Conservation (phyloP, 1,284 basidiomycete genomes). For the Microbotryum scabiosae region DNA sequence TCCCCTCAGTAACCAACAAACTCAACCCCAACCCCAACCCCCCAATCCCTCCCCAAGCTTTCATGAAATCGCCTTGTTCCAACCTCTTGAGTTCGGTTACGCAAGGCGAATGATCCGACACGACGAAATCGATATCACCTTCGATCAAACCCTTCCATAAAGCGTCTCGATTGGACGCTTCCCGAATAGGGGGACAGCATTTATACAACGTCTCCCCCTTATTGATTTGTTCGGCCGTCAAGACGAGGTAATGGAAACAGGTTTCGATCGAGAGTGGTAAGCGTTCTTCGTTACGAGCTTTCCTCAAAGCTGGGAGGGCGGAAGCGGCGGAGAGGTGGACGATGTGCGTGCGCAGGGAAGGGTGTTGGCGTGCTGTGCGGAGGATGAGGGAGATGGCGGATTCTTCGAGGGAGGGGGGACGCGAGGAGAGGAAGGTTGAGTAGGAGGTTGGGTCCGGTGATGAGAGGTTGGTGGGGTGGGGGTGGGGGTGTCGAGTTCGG, state of each 20-base stretch:
- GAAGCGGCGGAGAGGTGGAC: conserved; percentile 80
- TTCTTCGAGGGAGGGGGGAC: conserved; percentile 66
- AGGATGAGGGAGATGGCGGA: conserved; percentile 59
- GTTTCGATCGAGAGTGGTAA: conserved; percentile 69
- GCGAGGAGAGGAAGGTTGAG: conserved; percentile 69
- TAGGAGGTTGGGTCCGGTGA: conserved; percentile 53
- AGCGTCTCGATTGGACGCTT: conserved; percentile 56
- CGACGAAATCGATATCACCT: conserved; percentile 77
- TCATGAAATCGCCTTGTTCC: conserved; percentile 70
- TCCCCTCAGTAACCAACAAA: conserved; percentile 68
- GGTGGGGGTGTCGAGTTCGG: conserved; percentile 48
- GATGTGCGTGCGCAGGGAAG: conserved; percentile 72
- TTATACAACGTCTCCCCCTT: conserved; percentile 52
- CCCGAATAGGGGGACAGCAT: conserved; percentile 88
- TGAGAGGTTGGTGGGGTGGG: conserved; percentile 19
- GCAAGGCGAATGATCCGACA: conserved; percentile 90
- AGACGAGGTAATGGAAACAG: conserved; percentile 84
- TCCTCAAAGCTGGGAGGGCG: conserved; percentile 64
- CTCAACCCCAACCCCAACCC: conserved; percentile 78
- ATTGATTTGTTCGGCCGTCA: conserved; percentile 48
- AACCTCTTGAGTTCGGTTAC: conserved; percentile 67
- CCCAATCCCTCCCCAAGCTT: conserved; percentile 86
- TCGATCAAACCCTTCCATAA: conserved; percentile 72
- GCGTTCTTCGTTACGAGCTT: conserved; percentile 53
- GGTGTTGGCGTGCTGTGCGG: conserved; percentile 53